Evolutionary conservation across 1,284 basidiomycete species (phyloP).

Genomic region (Anthracocystis panici-leucophaei): DNA sequence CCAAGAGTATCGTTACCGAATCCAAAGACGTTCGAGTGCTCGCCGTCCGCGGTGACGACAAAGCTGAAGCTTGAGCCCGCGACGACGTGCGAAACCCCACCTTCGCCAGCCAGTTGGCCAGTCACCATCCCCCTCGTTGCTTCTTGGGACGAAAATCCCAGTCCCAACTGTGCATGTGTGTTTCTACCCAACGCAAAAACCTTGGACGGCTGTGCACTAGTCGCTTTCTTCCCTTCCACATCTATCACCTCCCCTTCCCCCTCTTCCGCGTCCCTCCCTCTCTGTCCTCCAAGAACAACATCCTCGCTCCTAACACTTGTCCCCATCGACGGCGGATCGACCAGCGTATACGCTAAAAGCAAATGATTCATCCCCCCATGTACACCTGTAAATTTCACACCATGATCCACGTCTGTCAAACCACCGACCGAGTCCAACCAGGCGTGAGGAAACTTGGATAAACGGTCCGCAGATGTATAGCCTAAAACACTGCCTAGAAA

Average conservation of each 20-base stretch:
- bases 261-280: too few species aligned
- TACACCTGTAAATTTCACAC: neutral
- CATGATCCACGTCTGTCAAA: conserved; percentile 27
- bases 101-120: conserved; percentile 9
- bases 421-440: conserved; percentile 34
- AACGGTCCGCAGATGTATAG: conserved; percentile 9
- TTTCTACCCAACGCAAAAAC: conserved; percentile 39
- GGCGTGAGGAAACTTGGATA: conserved; percentile 17
- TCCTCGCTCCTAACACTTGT: neutral
- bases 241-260: conserved; percentile 14
- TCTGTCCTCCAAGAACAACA: neutral
- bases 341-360: conserved; percentile 23
- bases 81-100: conserved; percentile 8
- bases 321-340: neutral
- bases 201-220: conserved; percentile 11
- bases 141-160: conserved; percentile 42
- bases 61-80: conserved; percentile 26
- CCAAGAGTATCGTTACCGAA: conserved; percentile 47
- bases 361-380: neutral
- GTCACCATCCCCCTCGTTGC: conserved; percentile 46
- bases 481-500: conserved; percentile 32
- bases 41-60: conserved; percentile 9
- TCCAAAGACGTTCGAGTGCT: neutral
- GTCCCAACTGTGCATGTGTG: conserved; percentile 41
- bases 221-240: neutral